phyloP scores from a whole-genome alignment of 1,284 basidiomycete species.

The Fomitiporia mediterranea region DNA sequence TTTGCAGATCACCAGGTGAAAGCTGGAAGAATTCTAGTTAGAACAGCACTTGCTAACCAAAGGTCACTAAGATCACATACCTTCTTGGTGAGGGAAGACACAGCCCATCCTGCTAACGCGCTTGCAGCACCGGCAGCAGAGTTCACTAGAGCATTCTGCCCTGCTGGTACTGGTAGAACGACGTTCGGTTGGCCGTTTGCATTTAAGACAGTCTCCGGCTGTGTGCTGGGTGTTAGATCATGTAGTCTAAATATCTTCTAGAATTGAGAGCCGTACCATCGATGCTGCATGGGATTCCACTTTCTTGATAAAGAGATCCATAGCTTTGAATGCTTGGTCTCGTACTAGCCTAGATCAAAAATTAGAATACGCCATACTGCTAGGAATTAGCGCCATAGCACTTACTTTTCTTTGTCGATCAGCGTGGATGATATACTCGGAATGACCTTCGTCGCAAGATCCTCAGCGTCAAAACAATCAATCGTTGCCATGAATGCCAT shows the following conservation, averaged over 20 bases:
- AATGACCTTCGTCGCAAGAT: constrained; percentile 86
- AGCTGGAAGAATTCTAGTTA: constrained; percentile 40
- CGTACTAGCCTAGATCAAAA: constrained; percentile 63
- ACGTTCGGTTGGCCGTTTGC: constrained; percentile 35
- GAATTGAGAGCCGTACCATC: constrained; percentile 53
- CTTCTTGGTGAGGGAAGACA: constrained; percentile 80
- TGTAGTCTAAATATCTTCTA: background rate
- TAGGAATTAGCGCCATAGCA: constrained; percentile 1
- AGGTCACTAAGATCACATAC: constrained; percentile 34
- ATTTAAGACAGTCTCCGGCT: constrained; percentile 65
- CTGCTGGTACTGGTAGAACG: constrained; percentile 34
- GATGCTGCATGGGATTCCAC: constrained; percentile 74
- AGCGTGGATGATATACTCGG: constrained; percentile 78
- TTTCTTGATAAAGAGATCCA: constrained; percentile 80
- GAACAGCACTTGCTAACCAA: constrained; percentile 1
- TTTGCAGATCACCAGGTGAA: constrained; percentile 67
- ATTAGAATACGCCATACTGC: background rate
- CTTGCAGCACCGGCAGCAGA: constrained; percentile 87
- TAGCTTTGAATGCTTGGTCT: constrained; percentile 91
- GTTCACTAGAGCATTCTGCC: constrained; percentile 65
- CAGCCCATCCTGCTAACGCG: constrained; percentile 90
- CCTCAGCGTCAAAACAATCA: constrained; percentile 86
- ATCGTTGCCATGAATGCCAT: constrained; percentile 96
- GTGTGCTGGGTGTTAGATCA: constrained; percentile 9
- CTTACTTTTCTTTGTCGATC: constrained; percentile 88